These are phyloP conservation scores for Nidula microcarpa DNA, from an alignment of 768 basidiomycete genomes.

Conservation along the genomic window DNA sequence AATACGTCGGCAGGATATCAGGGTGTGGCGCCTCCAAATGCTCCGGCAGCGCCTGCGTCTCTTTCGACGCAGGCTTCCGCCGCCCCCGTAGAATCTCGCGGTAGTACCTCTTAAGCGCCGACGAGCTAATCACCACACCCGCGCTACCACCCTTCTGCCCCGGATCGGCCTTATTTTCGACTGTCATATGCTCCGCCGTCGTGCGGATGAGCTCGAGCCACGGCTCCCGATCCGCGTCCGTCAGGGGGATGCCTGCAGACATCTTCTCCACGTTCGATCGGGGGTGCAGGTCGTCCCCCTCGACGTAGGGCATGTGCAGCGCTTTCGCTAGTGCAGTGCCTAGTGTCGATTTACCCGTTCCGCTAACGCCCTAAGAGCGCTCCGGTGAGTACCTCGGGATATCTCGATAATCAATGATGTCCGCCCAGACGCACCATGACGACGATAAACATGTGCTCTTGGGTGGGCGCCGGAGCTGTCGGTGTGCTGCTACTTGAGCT, in stretches of 20 bases:
- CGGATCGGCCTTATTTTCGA: conserved; percentile 11
- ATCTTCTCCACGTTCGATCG: conserved; percentile 84
- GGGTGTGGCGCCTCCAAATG: conserved; percentile 21
- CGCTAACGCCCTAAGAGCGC: conserved; percentile 59
- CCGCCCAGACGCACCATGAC: conserved; percentile 40
- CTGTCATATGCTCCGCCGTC: conserved; percentile 48
- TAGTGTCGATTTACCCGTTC: conserved; percentile 72
- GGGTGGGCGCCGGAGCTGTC: not conserved
- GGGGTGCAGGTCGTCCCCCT: conserved; percentile 89
- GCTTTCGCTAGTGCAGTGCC: conserved; percentile 57
- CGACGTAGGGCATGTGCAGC: conserved; percentile 74
- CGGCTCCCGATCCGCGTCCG: conserved; percentile 78
- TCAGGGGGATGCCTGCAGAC: conserved; percentile 70
- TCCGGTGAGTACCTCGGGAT: no score
- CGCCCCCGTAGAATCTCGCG: conserved; percentile 77
- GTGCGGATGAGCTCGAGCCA: conserved; percentile 78
- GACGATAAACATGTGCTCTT: conserved; percentile 30
- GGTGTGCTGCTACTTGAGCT: not conserved
- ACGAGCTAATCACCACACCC: conserved; percentile 85
- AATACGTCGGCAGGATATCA: conserved; percentile 55
- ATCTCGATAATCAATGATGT: no score
- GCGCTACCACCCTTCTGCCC: conserved; percentile 3
- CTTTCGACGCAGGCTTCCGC: conserved; percentile 8
- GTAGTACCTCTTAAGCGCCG: conserved; percentile 78
- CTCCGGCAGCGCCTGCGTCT: conserved; percentile 15